Evolutionary conservation across 352 stramenopile genomes (phyloP), one percentile per base, ranked within the genome.

Genomic region (Peronospora belbahrii): DNA sequence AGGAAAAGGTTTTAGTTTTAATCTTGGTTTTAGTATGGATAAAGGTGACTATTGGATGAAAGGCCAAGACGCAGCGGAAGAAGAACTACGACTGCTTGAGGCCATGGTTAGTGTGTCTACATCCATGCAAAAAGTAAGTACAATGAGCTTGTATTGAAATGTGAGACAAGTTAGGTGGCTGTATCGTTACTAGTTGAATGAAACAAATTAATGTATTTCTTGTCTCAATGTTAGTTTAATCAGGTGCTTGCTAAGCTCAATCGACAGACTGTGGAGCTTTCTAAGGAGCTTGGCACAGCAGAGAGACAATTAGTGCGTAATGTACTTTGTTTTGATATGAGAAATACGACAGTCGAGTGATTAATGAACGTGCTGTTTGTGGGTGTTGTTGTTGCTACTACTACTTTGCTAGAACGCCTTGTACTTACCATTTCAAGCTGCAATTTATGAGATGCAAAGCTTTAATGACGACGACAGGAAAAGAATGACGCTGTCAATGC

Each of bases 381-480:
- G n/a, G n/a, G n/a, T n/a, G n/a, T n/a, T n/a, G n/a, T n/a, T n/a
- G n/a, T n/a, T n/a, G n/a, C n/a, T n/a, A n/a, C n/a, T n/a, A n/a
- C n/a, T n/a, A n/a, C n/a, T n/a, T n/a, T 52, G 40, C 22, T 32
- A 80, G 68, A 80, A 76, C 32, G 65, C 68, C 7, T 28, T 80
- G 49, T 80, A 76, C 20, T 20, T 80, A 42, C 68, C 68, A 2
- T 80, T 80, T 41, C 68, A 80, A 52, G 62, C 68, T 4, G 62
- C 65, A 40, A 76, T 80, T 62, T 80, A 80, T 58, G 59, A 67
- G 30, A 70, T 80, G 46, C 68, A 80, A 49, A 76, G 56, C 55
- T 46, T 37, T 20, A 65, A 17, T 20, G 38, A 48, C 52, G 24
- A 33, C 22, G 34, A 52, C 49, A 22, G 23, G 9, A 52, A 44